Percentiles rank a stretch among this genome's conserved stretches.
These are phyloP conservation scores for Mycena rebaudengoi DNA, from an alignment of 768 basidiomycete species.

Conservation along the genomic window DNA sequence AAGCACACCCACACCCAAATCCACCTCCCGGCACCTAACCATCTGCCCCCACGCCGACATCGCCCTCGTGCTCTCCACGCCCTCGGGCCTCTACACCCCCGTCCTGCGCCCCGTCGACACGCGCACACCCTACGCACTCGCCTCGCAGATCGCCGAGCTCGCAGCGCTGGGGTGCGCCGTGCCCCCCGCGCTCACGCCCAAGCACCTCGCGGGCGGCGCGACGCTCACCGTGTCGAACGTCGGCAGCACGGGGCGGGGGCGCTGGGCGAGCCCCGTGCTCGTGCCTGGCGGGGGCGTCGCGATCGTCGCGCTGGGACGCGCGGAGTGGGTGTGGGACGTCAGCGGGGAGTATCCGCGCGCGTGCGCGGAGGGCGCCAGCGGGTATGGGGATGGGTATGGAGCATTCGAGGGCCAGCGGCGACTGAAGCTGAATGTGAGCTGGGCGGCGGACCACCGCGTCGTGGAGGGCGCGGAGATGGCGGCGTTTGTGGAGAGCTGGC, in stretches of 20 bases:
- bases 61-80: conserved; percentile 79
- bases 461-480: conserved; percentile 91
- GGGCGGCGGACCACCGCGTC: conserved; percentile 89
- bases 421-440: conserved; percentile 64
- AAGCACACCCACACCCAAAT: conserved; percentile 56
- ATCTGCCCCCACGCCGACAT: conserved; percentile 82
- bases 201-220: conserved; percentile 78
- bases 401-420: conserved; percentile 8
- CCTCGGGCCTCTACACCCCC: conserved; percentile 86
- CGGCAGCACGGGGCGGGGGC: conserved; percentile 77
- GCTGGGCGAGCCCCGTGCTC: conserved; percentile 77
- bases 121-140: conserved; percentile 65
- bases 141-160: conserved; percentile 67
- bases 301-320: conserved; percentile 30
- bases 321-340: conserved; percentile 23
- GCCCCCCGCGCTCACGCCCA: conserved; percentile 68
- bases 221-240: conserved; percentile 87
- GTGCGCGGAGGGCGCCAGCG: conserved; percentile 13
- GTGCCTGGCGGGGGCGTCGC: conserved; percentile 76
- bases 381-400: conserved; percentile 38
- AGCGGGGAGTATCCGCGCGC: conserved; percentile 1
- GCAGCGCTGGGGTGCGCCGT: conserved; percentile 71
- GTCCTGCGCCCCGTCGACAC: conserved; percentile 66
- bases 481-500: conserved; percentile 89
- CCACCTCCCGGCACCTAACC: conserved; percentile 73